Conservation (phyloP, 352 stramenopile genomes). For the Phytophthora palmivora region DNA sequence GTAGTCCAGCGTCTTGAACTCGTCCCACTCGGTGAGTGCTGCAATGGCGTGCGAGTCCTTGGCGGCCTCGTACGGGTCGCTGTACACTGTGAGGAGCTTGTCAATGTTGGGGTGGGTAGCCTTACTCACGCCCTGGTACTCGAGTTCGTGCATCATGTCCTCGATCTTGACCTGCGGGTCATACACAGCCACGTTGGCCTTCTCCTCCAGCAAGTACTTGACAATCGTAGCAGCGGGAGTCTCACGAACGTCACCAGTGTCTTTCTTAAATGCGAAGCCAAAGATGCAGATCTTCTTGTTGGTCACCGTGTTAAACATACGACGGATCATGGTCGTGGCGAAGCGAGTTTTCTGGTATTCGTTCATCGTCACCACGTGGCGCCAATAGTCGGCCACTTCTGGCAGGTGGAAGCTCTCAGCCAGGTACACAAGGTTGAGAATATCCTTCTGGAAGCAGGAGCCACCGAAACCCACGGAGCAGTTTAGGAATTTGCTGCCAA, state of each 20-base stretch:
- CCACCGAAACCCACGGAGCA: slow-evolving; percentile 99
- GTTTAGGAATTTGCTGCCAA: slow-evolving; percentile 98
- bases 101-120: slow-evolving; percentile 91
- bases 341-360: slow-evolving; percentile 99
- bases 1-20: slow-evolving; percentile 99
- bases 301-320: slow-evolving; percentile 99
- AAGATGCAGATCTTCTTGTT: slow-evolving; percentile 99
- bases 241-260: slow-evolving; percentile 99
- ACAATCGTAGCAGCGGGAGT: slow-evolving; percentile 98
- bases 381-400: slow-evolving; percentile 99
- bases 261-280: slow-evolving; percentile 99
- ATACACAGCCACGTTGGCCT: slow-evolving; percentile 96
- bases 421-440: slow-evolving; percentile 99
- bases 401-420: slow-evolving; percentile 97
- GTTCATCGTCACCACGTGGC: slow-evolving; percentile 99
- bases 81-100: slow-evolving; percentile 71
- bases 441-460: slow-evolving; percentile 85
- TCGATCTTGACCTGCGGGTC: slow-evolving; percentile 98
- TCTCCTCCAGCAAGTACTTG: slow-evolving; percentile 96
- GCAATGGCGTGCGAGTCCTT: slow-evolving; percentile 94
- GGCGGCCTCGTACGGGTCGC: slow-evolving; percentile 93
- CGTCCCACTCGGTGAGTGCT: slow-evolving; percentile 99
- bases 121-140: slow-evolving; percentile 91
- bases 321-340: slow-evolving; percentile 96
- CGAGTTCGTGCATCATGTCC: slow-evolving; percentile 89